Conservation (phyloP, 257 asterid genomes). For the Solanum pimpinellifolium region DNA sequence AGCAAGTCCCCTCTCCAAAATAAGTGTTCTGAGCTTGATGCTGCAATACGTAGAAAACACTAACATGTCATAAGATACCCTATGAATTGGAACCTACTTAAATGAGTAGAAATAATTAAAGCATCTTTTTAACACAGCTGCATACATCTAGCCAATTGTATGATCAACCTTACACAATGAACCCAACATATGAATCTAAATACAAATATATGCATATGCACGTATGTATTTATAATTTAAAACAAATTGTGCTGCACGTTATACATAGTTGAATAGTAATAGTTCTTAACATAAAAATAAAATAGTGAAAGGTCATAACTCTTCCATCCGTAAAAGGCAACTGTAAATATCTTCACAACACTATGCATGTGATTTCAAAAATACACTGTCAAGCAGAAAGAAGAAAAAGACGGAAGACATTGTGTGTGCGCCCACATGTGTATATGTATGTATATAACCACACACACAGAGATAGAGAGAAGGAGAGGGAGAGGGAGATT, state of each 20-base stretch:
- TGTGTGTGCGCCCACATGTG: background rate
- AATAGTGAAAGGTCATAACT: background rate
- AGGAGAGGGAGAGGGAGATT: background rate
- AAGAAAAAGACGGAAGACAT: background rate
- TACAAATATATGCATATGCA: background rate
- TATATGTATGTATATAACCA: background rate
- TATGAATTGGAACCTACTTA: background rate
- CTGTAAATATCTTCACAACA: background rate
- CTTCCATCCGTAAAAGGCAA: background rate
- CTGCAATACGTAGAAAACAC: slow-evolving; percentile 27
- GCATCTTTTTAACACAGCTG: background rate
- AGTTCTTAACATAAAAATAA: background rate
- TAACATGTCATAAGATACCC: background rate
- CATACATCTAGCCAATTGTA: background rate
- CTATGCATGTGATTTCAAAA: background rate
- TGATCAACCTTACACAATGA: background rate
- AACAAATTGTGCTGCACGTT: background rate
- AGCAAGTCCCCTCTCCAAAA: slow-evolving; percentile 89
- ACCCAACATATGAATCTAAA: background rate
- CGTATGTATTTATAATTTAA: background rate
- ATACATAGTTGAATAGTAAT: background rate
- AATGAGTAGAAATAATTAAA: background rate
- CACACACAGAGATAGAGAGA: background rate
- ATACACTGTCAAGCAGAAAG: background rate
- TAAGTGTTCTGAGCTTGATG: slow-evolving; percentile 74